A percentile compares a stretch with the other conserved stretches of the same genome.
Conservation (phyloP, 2,329 filamentous ascomycete genomes). For the Huntiella abstrusa region DNA sequence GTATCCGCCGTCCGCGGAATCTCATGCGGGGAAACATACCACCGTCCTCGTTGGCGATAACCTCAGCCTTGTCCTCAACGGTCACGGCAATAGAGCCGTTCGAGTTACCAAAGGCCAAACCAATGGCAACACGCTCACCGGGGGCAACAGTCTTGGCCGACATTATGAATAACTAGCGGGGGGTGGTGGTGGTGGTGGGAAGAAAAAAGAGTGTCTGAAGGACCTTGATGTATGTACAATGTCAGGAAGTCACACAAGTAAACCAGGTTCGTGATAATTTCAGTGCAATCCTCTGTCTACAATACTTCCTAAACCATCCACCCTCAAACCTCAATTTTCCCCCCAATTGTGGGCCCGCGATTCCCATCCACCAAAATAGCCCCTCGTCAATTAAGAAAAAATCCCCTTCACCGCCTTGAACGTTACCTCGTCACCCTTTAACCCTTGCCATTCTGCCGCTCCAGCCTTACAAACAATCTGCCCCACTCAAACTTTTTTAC, state of each 20-base stretch:
- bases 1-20: neutral
- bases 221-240: too few relatives aligned
- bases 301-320: constrained; percentile 3
- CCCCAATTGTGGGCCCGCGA: constrained; percentile 10
- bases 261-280: neutral
- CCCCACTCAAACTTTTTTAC: too few relatives aligned
- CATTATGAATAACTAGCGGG: constrained; percentile 10
- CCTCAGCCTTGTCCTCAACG: constrained; percentile 82
- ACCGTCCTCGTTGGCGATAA: constrained; percentile 98
- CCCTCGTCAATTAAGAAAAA: neutral
- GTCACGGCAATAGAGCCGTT: constrained; percentile 96
- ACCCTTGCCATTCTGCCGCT: too few relatives aligned
- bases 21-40: constrained; percentile 32
- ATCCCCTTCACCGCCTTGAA: too few relatives aligned
- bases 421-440: too few relatives aligned
- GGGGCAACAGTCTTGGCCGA: constrained; percentile 27
- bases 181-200: constrained; percentile 4
- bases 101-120: constrained; percentile 94
- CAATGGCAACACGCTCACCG: constrained; percentile 55
- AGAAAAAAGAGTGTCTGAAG: constrained; percentile 3
- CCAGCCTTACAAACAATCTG: too few relatives aligned
- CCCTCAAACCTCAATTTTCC: constrained; percentile 7
- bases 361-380: neutral
- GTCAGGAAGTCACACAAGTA: neutral
- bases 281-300: neutral